Evolutionary conservation across 2,329 filamentous ascomycete species (phyloP), one percentile per base, ranked within the genome.

Genomic region (Xylaria sp.): DNA sequence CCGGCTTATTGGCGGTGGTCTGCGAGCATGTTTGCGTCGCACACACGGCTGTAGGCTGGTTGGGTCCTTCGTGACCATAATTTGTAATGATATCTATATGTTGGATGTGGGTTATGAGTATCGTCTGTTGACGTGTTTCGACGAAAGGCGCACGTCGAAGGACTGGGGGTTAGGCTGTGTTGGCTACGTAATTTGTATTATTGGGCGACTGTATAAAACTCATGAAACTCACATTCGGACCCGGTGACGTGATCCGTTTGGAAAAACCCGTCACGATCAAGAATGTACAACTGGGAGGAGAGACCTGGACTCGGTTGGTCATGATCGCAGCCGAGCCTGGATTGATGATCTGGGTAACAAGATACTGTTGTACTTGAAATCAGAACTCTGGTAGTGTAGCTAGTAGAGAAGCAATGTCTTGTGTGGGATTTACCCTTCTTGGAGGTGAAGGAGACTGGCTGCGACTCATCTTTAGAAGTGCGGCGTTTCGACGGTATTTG

Each of bases 1-100:
- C 32, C 60, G 60, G 19, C 50, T 51, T 64, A 64, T 64, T 50
- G 45, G 61, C 30, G 55, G 59, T 61, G 61, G 68, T 64, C 62
- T 59, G 42, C 59, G 56, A 69, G 60, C 55, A 42, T 61, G 21
- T 47, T 61, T 62, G 53, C 63, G 63, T 70, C 53, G 61, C 56
- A 64, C 50, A 60, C 61, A 64, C 58, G 56, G 61, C 45, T 64
- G 34, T 68, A 65, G 65, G 53, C 42, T 61, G 65, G 69, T 68
- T 64, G 54, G 61, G 57, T 53, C 64, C 61, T 51, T 58, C 47
- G 64, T 70, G 65, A 65, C 59, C 63, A 50, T 75, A 73, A 75
- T 75, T 66, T 74, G 71, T 75, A 75, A 75, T 74, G 66, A 71
- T 73, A 73, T 62, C 63, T 66, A 73, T 51, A 59, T 62, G 36